Evolutionary conservation across 2,329 filamentous ascomycete species (phyloP).

Genomic region (Botryosphaeria dothidea): DNA sequence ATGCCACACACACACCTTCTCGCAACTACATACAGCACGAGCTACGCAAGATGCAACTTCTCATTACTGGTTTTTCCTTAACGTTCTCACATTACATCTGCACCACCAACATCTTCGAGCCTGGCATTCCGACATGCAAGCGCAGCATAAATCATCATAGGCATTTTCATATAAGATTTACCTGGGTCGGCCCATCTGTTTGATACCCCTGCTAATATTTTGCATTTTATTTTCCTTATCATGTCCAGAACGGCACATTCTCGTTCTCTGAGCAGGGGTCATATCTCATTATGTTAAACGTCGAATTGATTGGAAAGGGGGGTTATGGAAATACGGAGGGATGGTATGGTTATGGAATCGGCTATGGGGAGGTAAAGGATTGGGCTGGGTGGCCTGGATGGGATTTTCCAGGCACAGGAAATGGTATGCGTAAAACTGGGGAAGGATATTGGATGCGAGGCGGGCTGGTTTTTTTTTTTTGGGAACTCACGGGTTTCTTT

Average conservation of each 20-base stretch:
- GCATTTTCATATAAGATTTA: conserved; percentile 1
- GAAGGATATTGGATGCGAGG: not conserved
- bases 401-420: not conserved
- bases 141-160: conserved; percentile 1
- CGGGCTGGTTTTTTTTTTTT: not conserved
- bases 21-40: not conserved
- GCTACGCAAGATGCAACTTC: not conserved
- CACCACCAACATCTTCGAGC: not conserved
- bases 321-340: not conserved
- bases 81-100: not conserved
- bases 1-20: not conserved
- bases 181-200: conserved; percentile 17
- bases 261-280: conserved; percentile 9
- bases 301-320: not conserved
- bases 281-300: not conserved
- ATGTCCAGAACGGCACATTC: not conserved
- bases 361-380: not conserved
- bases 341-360: not conserved
- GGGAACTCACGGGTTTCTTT: not conserved
- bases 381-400: not conserved
- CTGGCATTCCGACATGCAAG: not conserved
- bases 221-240: not conserved
- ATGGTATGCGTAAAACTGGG: not conserved
- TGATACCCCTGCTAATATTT: conserved; percentile 10
- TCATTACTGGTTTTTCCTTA: not conserved